These are phyloP conservation scores for Quercus agrifolia DNA, from an alignment of 306 rosid species.

Conservation along the genomic window DNA sequence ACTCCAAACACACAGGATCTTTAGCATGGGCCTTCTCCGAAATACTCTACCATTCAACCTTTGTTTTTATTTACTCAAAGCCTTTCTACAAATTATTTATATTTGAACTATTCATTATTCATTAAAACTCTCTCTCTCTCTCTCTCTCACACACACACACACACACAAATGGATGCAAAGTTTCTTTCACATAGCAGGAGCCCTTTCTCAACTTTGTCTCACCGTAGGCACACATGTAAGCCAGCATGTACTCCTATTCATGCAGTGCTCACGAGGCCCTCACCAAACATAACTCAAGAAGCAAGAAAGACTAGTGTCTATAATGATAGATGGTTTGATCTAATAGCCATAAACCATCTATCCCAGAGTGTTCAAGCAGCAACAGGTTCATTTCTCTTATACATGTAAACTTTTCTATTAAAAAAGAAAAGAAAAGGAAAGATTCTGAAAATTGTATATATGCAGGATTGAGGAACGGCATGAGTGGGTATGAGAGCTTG, in stretches of 20 bases:
- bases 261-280: slow-evolving; percentile 50
- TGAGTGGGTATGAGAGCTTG: slow-evolving; percentile 74
- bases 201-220: slow-evolving; percentile 27
- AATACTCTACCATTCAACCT: slow-evolving; percentile 39
- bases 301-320: slow-evolving; percentile 28
- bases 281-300: slow-evolving; percentile 25
- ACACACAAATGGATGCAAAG: slow-evolving; percentile 56
- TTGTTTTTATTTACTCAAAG: slow-evolving; percentile 12
- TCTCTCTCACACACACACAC: not conserved
- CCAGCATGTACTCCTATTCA: slow-evolving; percentile 23
- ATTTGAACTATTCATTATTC: not conserved
- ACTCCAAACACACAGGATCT: slow-evolving; percentile 39
- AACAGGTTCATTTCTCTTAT: slow-evolving; percentile 49
- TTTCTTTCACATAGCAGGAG: slow-evolving; percentile 21
- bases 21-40: slow-evolving; percentile 17
- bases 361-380: slow-evolving; percentile 70
- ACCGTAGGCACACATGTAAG: slow-evolving; percentile 16
- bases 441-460: not conserved
- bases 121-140: not conserved
- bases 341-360: slow-evolving; percentile 62
- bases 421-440: too few species aligned
- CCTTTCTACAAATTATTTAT: not conserved
- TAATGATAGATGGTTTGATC: slow-evolving; percentile 72
- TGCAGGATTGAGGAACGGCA: slow-evolving; percentile 59
- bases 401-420: too few species aligned